Conservation (phyloP, 495 filamentous ascomycete genomes). For the Hypoxylon fragiforme region DNA sequence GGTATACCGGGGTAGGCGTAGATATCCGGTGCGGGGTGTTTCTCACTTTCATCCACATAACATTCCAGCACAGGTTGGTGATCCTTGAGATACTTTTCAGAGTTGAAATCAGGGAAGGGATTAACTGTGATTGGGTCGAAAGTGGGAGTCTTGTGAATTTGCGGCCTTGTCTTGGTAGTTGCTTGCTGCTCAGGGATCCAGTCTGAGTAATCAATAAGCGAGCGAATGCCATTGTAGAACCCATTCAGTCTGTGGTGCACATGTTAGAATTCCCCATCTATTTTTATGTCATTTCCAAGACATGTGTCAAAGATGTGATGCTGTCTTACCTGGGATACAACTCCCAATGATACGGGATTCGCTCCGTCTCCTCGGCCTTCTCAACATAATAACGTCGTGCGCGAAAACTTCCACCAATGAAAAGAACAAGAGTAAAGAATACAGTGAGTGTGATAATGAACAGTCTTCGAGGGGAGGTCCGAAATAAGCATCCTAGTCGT, state of each 20-base stretch:
- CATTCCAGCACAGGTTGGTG: conserved; percentile 66
- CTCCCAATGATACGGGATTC: conserved; percentile 36
- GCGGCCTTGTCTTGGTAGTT: conserved; percentile 20
- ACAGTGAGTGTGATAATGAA: conserved; percentile 22
- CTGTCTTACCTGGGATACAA: conserved; percentile 26
- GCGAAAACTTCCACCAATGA: conserved; percentile 26
- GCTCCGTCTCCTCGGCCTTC: conserved; percentile 16
- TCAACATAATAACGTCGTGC: conserved; percentile 27
- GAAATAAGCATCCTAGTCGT: conserved; percentile 23
- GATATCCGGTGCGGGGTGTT: conserved; percentile 59
- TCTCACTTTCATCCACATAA: conserved; percentile 63
- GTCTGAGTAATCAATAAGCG: conserved; percentile 58
- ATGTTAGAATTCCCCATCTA: conserved; percentile 8
- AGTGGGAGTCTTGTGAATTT: conserved; percentile 37
- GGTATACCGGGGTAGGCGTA: conserved; percentile 68
- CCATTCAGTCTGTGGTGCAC: conserved; percentile 52
- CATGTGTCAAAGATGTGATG: neutral
- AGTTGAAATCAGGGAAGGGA: conserved; percentile 65
- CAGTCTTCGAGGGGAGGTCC: conserved; percentile 35
- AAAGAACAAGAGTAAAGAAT: conserved; percentile 27
- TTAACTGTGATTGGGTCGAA: conserved; percentile 58
- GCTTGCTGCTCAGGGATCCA: conserved; percentile 68
- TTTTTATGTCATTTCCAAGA: conserved; percentile 1
- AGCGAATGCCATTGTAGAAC: conserved; percentile 72
- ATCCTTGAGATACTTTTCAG: conserved; percentile 56